Conservation (phyloP, 2,329 filamentous ascomycete species). For the Monilinia vaccinii-corymbosi region DNA sequence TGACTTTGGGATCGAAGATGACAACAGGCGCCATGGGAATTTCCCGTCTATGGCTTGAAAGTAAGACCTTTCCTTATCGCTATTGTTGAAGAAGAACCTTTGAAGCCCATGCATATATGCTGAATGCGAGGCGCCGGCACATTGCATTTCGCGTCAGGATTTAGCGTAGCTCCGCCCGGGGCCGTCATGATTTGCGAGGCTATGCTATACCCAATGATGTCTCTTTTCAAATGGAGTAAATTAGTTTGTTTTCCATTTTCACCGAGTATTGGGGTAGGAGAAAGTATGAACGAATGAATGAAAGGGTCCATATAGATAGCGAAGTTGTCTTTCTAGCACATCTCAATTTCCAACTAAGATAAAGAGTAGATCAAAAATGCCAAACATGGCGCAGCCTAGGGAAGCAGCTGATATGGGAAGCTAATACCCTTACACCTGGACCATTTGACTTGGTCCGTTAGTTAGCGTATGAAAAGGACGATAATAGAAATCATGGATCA, state of each 20-base stretch:
- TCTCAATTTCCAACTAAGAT: neutral
- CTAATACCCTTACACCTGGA: neutral
- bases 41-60: neutral
- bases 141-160: conserved; percentile 5
- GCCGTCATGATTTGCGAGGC: neutral
- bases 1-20: conserved; percentile 1
- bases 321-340: neutral
- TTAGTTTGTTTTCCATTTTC: too few relatives aligned
- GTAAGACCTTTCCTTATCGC: neutral
- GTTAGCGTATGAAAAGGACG: neutral
- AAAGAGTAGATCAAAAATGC: neutral
- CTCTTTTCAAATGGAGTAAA: neutral
- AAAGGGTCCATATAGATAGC: neutral
- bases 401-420: conserved; percentile 7
- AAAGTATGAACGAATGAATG: neutral
- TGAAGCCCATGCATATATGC: neutral
- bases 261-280: neutral
- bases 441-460: conserved; percentile 8
- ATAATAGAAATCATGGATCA: neutral
- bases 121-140: neutral
- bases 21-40: conserved; percentile 3
- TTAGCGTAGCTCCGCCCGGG: neutral
- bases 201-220: neutral
- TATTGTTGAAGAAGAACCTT: neutral
- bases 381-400: conserved; percentile 5